These are phyloP conservation scores for Pistacia integerrima DNA, from an alignment of 345 rosid species.

Conservation along the genomic window DNA sequence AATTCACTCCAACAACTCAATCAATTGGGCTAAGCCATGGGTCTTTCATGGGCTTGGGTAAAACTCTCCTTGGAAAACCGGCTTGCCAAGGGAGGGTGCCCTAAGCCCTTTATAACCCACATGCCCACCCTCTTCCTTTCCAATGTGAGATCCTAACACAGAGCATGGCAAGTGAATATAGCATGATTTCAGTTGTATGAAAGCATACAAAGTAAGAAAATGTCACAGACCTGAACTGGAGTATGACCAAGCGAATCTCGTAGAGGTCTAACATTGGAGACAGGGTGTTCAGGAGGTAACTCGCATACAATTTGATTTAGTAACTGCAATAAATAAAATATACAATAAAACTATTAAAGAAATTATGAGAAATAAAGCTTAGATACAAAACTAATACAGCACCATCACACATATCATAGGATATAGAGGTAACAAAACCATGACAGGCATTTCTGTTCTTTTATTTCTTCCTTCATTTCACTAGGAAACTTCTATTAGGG, in stretches of 20 bases:
- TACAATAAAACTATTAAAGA: background rate
- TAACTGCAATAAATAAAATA: conserved; percentile 39
- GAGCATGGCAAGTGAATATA: background rate
- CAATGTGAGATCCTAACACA: too few relatives aligned
- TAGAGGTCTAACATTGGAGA: conserved; percentile 55
- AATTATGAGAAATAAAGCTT: background rate
- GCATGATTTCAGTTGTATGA: background rate
- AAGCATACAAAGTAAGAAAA: background rate
- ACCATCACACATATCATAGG: background rate
- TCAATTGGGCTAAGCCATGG: too few relatives aligned
- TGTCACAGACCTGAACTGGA: conserved; percentile 54
- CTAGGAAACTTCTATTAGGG: background rate
- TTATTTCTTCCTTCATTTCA: background rate
- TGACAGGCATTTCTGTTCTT: background rate
- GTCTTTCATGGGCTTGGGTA: too few relatives aligned
- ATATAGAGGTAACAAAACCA: background rate
- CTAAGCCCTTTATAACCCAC: too few relatives aligned
- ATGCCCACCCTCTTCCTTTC: too few relatives aligned
- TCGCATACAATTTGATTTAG: conserved; percentile 69
- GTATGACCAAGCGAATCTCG: conserved; percentile 69
- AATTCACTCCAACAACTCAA: too few relatives aligned
- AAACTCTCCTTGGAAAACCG: too few relatives aligned
- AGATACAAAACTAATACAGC: background rate
- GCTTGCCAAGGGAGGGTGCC: too few relatives aligned
- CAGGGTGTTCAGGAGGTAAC: conserved; percentile 68